Conservation (phyloP, 257 asterid species). For the Fraxinus cuspidata region DNA sequence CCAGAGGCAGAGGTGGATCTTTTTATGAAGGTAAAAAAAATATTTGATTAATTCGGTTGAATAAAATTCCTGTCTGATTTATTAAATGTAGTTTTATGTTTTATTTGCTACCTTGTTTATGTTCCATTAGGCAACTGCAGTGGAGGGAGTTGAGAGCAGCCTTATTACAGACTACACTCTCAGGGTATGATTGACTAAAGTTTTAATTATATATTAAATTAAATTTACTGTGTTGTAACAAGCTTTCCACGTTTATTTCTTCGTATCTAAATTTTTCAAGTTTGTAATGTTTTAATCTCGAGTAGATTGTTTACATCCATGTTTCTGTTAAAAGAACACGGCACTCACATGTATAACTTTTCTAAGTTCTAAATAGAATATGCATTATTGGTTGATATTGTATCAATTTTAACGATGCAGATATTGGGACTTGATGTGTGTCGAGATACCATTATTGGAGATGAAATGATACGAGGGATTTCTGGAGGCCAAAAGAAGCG, state of each 20-base stretch:
- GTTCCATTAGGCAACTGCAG: conserved; percentile 53
- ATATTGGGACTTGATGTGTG: conserved; percentile 78
- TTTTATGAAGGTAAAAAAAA: conserved; percentile 74
- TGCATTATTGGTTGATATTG: not conserved
- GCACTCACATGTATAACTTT: no score
- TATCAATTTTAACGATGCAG: conserved; percentile 35
- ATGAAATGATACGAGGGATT: conserved; percentile 75
- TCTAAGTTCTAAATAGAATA: no score
- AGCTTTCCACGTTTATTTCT: not conserved
- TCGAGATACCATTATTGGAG: conserved; percentile 73
- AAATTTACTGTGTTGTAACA: not conserved
- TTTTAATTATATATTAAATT: no score
- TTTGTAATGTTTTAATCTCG: no score
- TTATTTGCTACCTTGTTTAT: not conserved
- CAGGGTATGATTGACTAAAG: conserved; percentile 34
- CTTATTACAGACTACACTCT: conserved; percentile 67
- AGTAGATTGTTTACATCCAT: no score
- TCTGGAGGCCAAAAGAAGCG: conserved; percentile 88
- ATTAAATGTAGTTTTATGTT: not conserved
- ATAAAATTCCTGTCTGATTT: not conserved
- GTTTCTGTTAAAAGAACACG: no score
- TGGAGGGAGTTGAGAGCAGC: conserved; percentile 62
- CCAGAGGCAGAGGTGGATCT: conserved; percentile 86
- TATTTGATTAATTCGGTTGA: not conserved
- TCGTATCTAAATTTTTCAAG: not conserved